Percentiles rank a stretch among this genome's conserved stretches.
These are phyloP conservation scores for Senecio squalidus DNA, from an alignment of 140 eudicot genomes.

Conservation along the genomic window DNA sequence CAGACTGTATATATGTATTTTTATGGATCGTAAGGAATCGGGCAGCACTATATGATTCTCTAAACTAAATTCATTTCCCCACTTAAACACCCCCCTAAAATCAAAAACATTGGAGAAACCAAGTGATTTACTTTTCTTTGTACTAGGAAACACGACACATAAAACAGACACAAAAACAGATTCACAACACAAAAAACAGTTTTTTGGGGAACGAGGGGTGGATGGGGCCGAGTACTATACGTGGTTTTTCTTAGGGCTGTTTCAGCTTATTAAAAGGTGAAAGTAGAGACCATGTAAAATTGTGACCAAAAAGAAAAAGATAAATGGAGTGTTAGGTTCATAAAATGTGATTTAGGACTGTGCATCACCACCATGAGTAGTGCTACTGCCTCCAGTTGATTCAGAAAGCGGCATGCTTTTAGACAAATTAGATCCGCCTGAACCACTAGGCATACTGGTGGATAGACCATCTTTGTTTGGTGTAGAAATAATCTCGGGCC, in stretches of 20 bases:
- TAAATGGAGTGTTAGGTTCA: slow-evolving; percentile 24
- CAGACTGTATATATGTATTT: slow-evolving; percentile 3
- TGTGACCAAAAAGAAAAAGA: slow-evolving; percentile 17
- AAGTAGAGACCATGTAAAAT: slow-evolving; percentile 38
- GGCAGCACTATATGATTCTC: slow-evolving; percentile 15
- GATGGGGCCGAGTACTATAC: slow-evolving; percentile 21
- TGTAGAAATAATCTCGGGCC: slow-evolving; percentile 44
- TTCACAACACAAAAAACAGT: too few species aligned
- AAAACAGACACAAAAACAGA: slow-evolving; percentile 33
- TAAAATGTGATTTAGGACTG: slow-evolving; percentile 11
- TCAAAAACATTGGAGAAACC: slow-evolving; percentile 35
- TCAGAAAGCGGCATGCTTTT: slow-evolving; percentile 45
- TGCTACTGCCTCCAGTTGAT: slow-evolving; percentile 36
- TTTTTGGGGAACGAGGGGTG: slow-evolving; percentile 2
- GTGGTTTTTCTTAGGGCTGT: slow-evolving; percentile 26
- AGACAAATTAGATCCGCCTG: slow-evolving; percentile 56
- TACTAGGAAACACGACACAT: slow-evolving; percentile 20
- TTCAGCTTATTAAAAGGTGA: slow-evolving; percentile 49
- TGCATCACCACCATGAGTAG: neutral
- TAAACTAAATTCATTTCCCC: slow-evolving; percentile 31
- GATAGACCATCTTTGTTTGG: slow-evolving; percentile 44
- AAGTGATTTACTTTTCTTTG: slow-evolving; percentile 19
- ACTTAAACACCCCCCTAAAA: slow-evolving; percentile 37
- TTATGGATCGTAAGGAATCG: slow-evolving; percentile 1
- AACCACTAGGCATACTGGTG: slow-evolving; percentile 52